Base-by-base conservation (phyloP, 2,329 filamentous ascomycete genomes). In the Xylaria sp. region DNA sequence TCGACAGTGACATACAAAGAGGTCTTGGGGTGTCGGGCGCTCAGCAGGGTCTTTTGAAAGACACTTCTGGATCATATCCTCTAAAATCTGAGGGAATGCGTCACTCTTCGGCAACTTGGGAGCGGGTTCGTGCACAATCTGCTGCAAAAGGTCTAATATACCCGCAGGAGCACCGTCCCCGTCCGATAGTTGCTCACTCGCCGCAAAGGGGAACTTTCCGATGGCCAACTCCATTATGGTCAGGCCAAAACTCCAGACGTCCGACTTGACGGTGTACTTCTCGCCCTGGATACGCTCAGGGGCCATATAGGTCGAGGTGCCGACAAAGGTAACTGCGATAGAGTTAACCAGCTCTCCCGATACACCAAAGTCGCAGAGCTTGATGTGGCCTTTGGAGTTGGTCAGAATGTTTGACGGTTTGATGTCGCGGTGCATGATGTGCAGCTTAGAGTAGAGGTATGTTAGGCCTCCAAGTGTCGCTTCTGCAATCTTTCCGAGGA, bases 341-440 rank as follows among this genome's bases (percentile, higher is more conserved):
- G 94, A 97, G 77, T 97, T 97, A 73, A 97, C 92, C 13, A 97
- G 84, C 75, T 99, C 94, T 66, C 92, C 94, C 3, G 93, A 97
- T n/a, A 99, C 94, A 68, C 94, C 94, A 73, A 99, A 99, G 75
- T 99, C 94, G 76, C 93, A 97, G 4, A 99, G 84, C 77, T 99
- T 99, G 81, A 99, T 97, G 67, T 89, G 86, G 10, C 94, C 94
- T 58, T 88, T 85, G 16, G 92, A 97, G 79, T 97, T 97, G 71
- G 97, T 90, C 30, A 99, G 81, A 60, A 99, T 92, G 73, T 99
- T 99, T 50, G 94, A 97, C 0, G 94, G 94, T 72, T 99, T 99
- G 78, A 99, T 95, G 74, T 99, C 94, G 75, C 94, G 87, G 74
- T 99, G 94, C 92, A 99, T 97, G 73, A 99, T 99, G 71, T 94